Evolutionary conservation across 73 alveolate genomes (phyloP).

Genomic region (Halteria grandinella): DNA sequence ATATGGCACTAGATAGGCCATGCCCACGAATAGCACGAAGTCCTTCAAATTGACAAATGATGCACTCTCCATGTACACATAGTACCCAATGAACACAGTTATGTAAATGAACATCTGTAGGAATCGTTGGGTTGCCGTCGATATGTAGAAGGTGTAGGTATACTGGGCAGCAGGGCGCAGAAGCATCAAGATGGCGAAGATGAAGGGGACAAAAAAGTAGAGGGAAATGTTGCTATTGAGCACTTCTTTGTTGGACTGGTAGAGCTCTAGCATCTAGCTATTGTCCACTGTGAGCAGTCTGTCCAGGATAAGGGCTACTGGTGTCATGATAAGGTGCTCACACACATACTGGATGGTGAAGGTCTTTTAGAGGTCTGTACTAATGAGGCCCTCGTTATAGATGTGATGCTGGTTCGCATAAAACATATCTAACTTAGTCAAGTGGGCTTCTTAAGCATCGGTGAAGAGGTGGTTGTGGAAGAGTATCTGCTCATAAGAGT

Average conservation of each 20-base stretch:
- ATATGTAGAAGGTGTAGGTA: background rate
- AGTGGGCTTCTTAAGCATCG: constrained; percentile 12
- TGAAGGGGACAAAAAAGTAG: background rate
- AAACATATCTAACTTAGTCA: constrained; percentile 17
- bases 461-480: constrained; percentile 1
- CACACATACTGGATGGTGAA: background rate
- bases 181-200: background rate
- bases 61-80: background rate
- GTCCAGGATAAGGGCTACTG: background rate
- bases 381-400: background rate
- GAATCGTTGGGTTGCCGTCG: background rate
- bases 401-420: constrained; percentile 19
- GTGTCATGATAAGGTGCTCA: background rate
- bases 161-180: constrained; percentile 18
- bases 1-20: background rate
- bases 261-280: background rate
- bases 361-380: background rate
- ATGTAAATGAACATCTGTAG: background rate
- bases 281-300: background rate
- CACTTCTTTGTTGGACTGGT: background rate
- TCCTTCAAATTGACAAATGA: background rate
- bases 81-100: background rate
- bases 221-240: background rate
- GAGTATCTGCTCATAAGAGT: background rate
- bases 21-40: background rate